Percentiles rank a stretch among this genome's conserved stretches.
Conservation (phyloP, 495 filamentous ascomycete species). For the Penicillium daleae region DNA sequence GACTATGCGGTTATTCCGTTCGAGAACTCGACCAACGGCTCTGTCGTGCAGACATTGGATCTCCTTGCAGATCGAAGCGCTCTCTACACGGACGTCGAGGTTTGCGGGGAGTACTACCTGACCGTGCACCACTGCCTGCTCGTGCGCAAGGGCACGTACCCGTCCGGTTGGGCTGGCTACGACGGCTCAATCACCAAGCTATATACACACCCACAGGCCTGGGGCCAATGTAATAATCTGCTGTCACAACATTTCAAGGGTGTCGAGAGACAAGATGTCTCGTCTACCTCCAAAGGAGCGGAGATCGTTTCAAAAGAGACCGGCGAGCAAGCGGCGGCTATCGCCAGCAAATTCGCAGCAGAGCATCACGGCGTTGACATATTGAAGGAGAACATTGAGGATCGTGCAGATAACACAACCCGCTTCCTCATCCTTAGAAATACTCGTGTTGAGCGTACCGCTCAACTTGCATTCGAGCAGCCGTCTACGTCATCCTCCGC, state of each 20-base stretch:
- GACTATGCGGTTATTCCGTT: slow-evolving; percentile 86
- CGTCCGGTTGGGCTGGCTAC: slow-evolving; percentile 30
- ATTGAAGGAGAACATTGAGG: slow-evolving; percentile 78
- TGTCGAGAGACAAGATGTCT: slow-evolving; percentile 79
- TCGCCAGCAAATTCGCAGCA: slow-evolving; percentile 75
- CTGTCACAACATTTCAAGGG: slow-evolving; percentile 65
- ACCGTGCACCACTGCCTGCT: slow-evolving; percentile 86
- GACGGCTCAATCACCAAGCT: slow-evolving; percentile 52
- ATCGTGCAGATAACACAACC: slow-evolving; percentile 81
- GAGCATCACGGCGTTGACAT: slow-evolving; percentile 65
- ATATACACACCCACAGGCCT: slow-evolving; percentile 93
- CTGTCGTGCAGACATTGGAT: slow-evolving; percentile 86
- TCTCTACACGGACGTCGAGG: slow-evolving; percentile 64
- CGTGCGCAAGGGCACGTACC: slow-evolving; percentile 47
- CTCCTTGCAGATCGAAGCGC: slow-evolving; percentile 73
- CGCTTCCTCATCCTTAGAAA: slow-evolving; percentile 79
- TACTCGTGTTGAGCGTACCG: slow-evolving; percentile 32
- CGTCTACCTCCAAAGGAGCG: slow-evolving; percentile 81
- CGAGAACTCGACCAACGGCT: slow-evolving; percentile 94
- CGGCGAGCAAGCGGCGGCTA: slow-evolving; percentile 67
- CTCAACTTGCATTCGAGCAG: slow-evolving; percentile 26
- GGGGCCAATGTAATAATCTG: slow-evolving; percentile 88
- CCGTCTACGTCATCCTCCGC: slow-evolving; percentile 18
- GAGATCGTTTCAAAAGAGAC: slow-evolving; percentile 69
- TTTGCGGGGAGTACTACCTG: slow-evolving; percentile 82